phyloP scores from a whole-genome alignment of 1,284 basidiomycete genomes.

The Exobasidium rhododendri region DNA sequence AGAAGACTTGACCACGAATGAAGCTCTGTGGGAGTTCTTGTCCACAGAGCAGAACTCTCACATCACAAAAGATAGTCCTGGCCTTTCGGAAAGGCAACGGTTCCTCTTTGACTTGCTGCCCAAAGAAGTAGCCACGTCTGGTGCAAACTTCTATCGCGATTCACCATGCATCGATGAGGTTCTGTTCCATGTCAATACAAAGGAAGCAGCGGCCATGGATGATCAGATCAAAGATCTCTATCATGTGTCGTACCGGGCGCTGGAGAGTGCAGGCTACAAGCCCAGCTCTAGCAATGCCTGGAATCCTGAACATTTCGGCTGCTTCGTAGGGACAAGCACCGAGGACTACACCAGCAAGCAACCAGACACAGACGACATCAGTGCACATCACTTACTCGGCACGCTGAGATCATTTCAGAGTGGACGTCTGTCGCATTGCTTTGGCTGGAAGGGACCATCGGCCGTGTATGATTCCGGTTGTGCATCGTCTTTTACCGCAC shows the following conservation, averaged over 20 bases:
- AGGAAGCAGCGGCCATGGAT: conserved; percentile 9
- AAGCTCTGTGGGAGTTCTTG: conserved; percentile 1
- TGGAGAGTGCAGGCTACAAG: conserved; percentile 7
- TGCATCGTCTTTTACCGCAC: not conserved
- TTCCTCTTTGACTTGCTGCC: not conserved
- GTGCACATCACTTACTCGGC: not conserved
- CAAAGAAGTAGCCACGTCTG: not conserved
- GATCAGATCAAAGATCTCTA: conserved; percentile 8
- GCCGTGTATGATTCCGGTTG: conserved; percentile 6
- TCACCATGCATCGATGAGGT: conserved; percentile 1
- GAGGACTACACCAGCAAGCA: conserved; percentile 9
- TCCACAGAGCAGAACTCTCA: not conserved
- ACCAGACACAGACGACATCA: not conserved
- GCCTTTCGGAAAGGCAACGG: not conserved
- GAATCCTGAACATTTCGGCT: conserved; percentile 2
- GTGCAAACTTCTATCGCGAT: not conserved
- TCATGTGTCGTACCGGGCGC: not conserved
- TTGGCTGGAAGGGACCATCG: conserved; percentile 8
- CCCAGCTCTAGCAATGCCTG: not conserved
- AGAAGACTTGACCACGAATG: conserved; percentile 5
- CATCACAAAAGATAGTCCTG: not conserved
- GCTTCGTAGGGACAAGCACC: conserved; percentile 1
- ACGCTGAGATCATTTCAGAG: conserved; percentile 6
- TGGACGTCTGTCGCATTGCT: conserved; percentile 6
- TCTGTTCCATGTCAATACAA: not conserved